Percentiles rank a stretch among this genome's conserved stretches.
These are phyloP conservation scores for Stereocaulon alpinum DNA, from an alignment of 495 filamentous ascomycete genomes.

Conservation along the genomic window DNA sequence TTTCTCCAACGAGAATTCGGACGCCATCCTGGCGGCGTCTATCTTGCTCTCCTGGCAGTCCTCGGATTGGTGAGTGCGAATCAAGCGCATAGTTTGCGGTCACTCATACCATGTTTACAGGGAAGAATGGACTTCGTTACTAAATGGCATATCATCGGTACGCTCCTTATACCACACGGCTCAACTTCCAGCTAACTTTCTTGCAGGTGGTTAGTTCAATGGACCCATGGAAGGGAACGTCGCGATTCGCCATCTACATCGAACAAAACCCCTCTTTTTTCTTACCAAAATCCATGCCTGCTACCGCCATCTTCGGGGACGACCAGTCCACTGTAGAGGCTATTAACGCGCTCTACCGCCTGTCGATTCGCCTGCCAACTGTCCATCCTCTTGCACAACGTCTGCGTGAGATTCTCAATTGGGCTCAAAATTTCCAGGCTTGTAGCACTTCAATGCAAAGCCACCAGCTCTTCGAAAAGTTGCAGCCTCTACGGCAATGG, in stretches of 20 bases:
- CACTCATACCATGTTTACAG: slow-evolving; percentile 35
- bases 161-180: not conserved
- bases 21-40: slow-evolving; percentile 86
- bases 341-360: slow-evolving; percentile 56
- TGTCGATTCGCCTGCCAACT: slow-evolving; percentile 61
- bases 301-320: slow-evolving; percentile 55
- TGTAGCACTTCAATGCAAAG: slow-evolving; percentile 49
- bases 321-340: slow-evolving; percentile 53
- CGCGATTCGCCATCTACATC: slow-evolving; percentile 74
- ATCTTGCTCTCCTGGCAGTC: slow-evolving; percentile 93
- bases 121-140: slow-evolving; percentile 82
- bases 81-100: slow-evolving; percentile 5
- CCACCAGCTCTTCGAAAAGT: slow-evolving; percentile 75
- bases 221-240: slow-evolving; percentile 86
- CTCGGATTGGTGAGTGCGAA: slow-evolving; percentile 74
- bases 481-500: slow-evolving; percentile 80
- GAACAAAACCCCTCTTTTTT: slow-evolving; percentile 45
- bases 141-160: slow-evolving; percentile 84
- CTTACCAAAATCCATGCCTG: slow-evolving; percentile 47
- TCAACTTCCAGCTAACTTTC: slow-evolving; percentile 28
- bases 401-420: slow-evolving; percentile 67
- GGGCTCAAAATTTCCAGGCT: slow-evolving; percentile 67
- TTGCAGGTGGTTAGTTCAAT: slow-evolving; percentile 74
- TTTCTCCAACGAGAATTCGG: slow-evolving; percentile 80
- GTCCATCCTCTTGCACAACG: slow-evolving; percentile 64